phyloP scores from a whole-genome alignment of 345 rosid species.

The Brassica nigra region DNA sequence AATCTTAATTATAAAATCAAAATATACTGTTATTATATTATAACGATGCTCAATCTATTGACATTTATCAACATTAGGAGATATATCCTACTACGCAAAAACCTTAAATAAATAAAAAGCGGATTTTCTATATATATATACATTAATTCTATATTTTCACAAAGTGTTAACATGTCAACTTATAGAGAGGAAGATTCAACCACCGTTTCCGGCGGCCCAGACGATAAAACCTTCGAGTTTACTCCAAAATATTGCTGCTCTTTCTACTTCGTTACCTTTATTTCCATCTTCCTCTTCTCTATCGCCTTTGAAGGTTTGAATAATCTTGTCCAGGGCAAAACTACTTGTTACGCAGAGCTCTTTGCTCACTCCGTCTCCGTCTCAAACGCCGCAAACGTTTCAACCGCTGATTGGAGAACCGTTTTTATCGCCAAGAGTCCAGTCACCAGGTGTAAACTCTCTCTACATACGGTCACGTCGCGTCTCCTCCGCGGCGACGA shows the following conservation, averaged over 20 bases:
- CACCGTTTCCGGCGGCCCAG: too few species aligned
- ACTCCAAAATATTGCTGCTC: neutral
- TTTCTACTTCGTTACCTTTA: neutral
- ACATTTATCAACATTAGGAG: too few species aligned
- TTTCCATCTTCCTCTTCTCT: neutral
- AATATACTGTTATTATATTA: too few species aligned
- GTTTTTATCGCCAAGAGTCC: conserved; percentile 15
- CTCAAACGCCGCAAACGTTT: conserved; percentile 7
- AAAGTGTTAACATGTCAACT: too few species aligned
- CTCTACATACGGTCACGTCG: neutral
- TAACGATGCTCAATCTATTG: too few species aligned
- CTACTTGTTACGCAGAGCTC: neutral
- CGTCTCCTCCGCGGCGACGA: conserved; percentile 21
- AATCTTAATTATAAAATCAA: too few species aligned
- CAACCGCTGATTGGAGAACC: conserved; percentile 21
- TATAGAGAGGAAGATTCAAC: too few species aligned
- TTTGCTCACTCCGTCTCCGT: neutral
- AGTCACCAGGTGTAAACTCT: conserved; percentile 6
- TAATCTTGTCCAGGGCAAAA: neutral
- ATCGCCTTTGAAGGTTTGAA: neutral
- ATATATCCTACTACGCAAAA: too few species aligned
- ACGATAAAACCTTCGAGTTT: too few species aligned
- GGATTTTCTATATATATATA: too few species aligned
- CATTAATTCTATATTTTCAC: too few species aligned
- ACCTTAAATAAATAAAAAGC: too few species aligned